Base-by-base conservation (phyloP, 1,284 basidiomycete species). In the Fomitopsis betulina region DNA sequence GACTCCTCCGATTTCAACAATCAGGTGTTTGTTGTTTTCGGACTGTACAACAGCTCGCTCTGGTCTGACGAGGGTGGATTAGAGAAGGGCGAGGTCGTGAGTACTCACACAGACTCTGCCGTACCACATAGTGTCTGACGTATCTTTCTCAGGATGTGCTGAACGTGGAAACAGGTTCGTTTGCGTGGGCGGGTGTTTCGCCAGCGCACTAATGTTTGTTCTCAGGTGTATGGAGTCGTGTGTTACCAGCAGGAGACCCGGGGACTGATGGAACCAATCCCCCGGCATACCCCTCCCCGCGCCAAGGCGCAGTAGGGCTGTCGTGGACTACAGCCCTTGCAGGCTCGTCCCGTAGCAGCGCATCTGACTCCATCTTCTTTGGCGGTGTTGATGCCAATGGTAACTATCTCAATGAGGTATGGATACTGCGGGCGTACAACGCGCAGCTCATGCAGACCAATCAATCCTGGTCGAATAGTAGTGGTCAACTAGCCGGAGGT, bases 341-440 rank as follows among this genome's bases (percentile, higher is more conserved):
- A 15, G 89, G 89, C 8, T 63, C 65, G 9, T 73, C 78, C 38
- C 76, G 79, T 23, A 69, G 67, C 35, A 65, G 67, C n/a, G 82
- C 79, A 35, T 78, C 87, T 27, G 91, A 93, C 67, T 87, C 82
- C n/a, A 79, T 93, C 51, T 81, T 93, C 12, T 93, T 89, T 65
- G 90, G 90, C 49, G 90, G 90, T 27, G 79, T 81, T 63, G 87
- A 90, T 69, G 74, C 76, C 37, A 68, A 74, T 55, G 90, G 90
- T 19, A 81, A 77, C 42, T 86, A 89, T 66, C 75, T 91, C 3
- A 79, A 82, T 45, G 90, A 93, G 54, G 67, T 93, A 9, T 93
- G 90, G 90, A 69, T 93, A 17, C 75, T 93, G 60, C 77, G 91
- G 54, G 81, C 87, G 2, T 91, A 91, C 68, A 77, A 79, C 58